Percentiles rank a stretch among this genome's conserved stretches.
phyloP scores from a whole-genome alignment of 768 basidiomycete species.

The Pleurotus pulmonarius region DNA sequence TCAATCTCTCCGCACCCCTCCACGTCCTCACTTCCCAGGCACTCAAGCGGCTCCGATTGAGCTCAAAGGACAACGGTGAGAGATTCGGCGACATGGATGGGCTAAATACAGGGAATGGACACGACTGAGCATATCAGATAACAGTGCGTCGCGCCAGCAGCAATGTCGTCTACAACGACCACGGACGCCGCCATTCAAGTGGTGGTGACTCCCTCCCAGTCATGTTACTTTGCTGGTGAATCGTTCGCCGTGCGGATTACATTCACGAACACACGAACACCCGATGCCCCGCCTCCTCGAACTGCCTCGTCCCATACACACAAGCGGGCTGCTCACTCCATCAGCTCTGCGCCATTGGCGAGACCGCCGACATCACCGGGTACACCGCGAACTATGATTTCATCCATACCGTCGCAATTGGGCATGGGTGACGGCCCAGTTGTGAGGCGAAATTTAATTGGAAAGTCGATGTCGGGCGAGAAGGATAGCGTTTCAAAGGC shows the following conservation, averaged over 20 bases:
- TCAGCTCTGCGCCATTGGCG: slow-evolving; percentile 78
- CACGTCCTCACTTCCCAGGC: no score
- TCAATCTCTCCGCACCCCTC: no score
- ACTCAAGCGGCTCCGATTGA: no score
- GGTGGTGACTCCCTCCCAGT: slow-evolving; percentile 73
- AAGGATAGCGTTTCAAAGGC: slow-evolving; percentile 30
- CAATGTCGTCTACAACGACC: slow-evolving; percentile 1
- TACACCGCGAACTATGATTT: slow-evolving; percentile 35
- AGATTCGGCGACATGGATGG: no score
- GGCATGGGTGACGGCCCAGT: slow-evolving; percentile 27
- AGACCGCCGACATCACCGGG: slow-evolving; percentile 84
- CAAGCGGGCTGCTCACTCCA: slow-evolving; percentile 72
- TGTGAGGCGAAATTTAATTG: slow-evolving; percentile 53
- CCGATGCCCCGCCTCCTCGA: slow-evolving; percentile 33
- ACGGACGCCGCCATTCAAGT: slow-evolving; percentile 58
- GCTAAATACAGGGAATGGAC: no score
- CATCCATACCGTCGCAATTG: slow-evolving; percentile 17
- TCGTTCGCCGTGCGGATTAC: slow-evolving; percentile 79
- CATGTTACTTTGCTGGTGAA: slow-evolving; percentile 93
- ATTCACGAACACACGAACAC: slow-evolving; percentile 77
- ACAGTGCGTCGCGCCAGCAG: no score
- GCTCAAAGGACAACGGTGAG: no score
- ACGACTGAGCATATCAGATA: no score
- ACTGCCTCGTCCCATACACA: slow-evolving; percentile 36
- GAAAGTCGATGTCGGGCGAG: slow-evolving; percentile 43